phyloP scores from a whole-genome alignment of 2,329 filamentous ascomycete genomes.

The Alternaria solani region DNA sequence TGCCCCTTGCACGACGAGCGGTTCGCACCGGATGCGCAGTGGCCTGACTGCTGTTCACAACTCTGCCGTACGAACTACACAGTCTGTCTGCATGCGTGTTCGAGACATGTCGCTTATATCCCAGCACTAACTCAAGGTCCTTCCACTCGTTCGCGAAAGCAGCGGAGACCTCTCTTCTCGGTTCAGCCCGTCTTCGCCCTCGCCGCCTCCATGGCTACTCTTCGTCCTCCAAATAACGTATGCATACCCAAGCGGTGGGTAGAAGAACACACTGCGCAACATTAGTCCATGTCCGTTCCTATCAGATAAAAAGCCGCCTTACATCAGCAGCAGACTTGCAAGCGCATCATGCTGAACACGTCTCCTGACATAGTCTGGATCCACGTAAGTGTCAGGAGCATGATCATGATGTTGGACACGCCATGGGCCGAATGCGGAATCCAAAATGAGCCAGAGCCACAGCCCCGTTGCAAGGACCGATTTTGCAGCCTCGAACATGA shows the following conservation, averaged over 20 bases:
- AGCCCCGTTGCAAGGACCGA: constrained; percentile 3
- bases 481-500: neutral
- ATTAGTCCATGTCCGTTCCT: neutral
- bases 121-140: neutral
- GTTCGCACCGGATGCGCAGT: neutral
- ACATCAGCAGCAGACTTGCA: neutral
- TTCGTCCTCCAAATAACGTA: constrained; percentile 1
- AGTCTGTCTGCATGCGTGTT: neutral
- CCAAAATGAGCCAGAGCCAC: constrained; percentile 6
- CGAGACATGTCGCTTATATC: neutral
- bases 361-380: neutral
- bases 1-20: neutral
- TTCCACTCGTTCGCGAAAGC: neutral
- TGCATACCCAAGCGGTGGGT: constrained; percentile 4
- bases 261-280: neutral
- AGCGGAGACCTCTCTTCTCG: neutral
- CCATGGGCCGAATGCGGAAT: constrained; percentile 1
- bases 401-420: neutral
- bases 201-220: neutral
- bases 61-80: neutral
- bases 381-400: neutral
- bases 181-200: neutral
- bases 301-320: neutral
- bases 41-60: neutral
- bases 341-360: constrained; percentile 2